These are phyloP conservation scores for Verticillium dahliae DNA, from an alignment of 2,329 filamentous ascomycete genomes.

Conservation along the genomic window DNA sequence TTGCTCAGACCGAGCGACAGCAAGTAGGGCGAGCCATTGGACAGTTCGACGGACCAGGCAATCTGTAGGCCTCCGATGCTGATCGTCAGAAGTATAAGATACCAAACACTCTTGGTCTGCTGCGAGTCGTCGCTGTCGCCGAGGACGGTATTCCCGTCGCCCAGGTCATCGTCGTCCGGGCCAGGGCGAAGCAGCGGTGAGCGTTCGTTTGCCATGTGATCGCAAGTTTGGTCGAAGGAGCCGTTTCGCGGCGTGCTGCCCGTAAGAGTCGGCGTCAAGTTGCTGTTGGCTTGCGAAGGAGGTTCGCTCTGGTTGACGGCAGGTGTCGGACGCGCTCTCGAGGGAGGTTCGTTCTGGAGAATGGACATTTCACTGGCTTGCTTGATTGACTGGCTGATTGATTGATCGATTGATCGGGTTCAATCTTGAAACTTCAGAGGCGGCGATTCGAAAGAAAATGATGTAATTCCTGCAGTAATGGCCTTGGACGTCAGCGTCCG, in stretches of 20 bases:
- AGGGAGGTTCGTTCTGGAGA: slow-evolving; percentile 4
- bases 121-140: slow-evolving; percentile 27
- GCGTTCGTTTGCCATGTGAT: slow-evolving; percentile 3
- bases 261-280: slow-evolving; percentile 1
- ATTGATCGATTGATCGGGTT: too few relatives aligned
- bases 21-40: slow-evolving; percentile 82
- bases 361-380: slow-evolving; percentile 3
- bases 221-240: neutral
- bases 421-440: neutral
- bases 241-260: slow-evolving; percentile 3
- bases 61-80: slow-evolving; percentile 86
- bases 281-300: slow-evolving; percentile 1
- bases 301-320: slow-evolving; percentile 6
- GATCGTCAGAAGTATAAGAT: slow-evolving; percentile 78
- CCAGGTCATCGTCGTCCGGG: slow-evolving; percentile 6
- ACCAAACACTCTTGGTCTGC: slow-evolving; percentile 74
- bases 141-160: slow-evolving; percentile 4
- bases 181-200: slow-evolving; percentile 8
- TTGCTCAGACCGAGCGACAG: slow-evolving; percentile 78
- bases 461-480: neutral
- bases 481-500: slow-evolving; percentile 4
- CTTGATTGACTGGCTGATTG: too few relatives aligned
- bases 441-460: slow-evolving; percentile 1
- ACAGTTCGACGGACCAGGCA: slow-evolving; percentile 92
- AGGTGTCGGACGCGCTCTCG: slow-evolving; percentile 8